These are phyloP conservation scores for Sphagnurus paluster DNA, from an alignment of 1,284 basidiomycete species.

Conservation along the genomic window DNA sequence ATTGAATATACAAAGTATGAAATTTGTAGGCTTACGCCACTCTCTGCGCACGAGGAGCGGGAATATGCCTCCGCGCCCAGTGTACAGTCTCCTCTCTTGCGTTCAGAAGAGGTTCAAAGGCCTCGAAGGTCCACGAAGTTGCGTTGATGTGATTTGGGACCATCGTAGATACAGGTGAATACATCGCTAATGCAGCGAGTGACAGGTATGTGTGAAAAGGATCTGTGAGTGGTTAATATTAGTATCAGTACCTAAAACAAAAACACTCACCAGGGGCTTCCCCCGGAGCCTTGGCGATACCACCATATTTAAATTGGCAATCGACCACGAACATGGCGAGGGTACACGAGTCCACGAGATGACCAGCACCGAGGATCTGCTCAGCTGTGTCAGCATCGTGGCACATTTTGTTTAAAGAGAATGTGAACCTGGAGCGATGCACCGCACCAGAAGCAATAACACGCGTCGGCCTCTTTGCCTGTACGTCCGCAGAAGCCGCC, in stretches of 20 bases:
- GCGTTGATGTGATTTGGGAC: slow-evolving; percentile 29
- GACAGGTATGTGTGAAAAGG: slow-evolving; percentile 92
- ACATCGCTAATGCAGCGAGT: slow-evolving; percentile 76
- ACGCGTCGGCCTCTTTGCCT: slow-evolving; percentile 85
- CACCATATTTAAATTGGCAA: slow-evolving; percentile 86
- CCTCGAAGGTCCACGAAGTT: slow-evolving; percentile 55
- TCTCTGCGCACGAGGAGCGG: slow-evolving; percentile 11
- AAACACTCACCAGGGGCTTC: slow-evolving; percentile 67
- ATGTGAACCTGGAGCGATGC: slow-evolving; percentile 68
- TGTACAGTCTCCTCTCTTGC: slow-evolving; percentile 58
- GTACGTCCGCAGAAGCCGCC: slow-evolving; percentile 88
- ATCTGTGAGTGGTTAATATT: slow-evolving; percentile 49
- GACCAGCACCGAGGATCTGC: slow-evolving; percentile 65
- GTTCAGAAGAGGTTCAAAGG: slow-evolving; percentile 71
- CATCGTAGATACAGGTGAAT: slow-evolving; percentile 46
- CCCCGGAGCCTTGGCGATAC: slow-evolving; percentile 79
- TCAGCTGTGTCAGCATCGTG: background rate
- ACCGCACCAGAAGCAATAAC: slow-evolving; percentile 95
- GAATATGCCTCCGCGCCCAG: slow-evolving; percentile 63
- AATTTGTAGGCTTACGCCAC: background rate
- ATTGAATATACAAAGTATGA: background rate
- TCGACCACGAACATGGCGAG: slow-evolving; percentile 65
- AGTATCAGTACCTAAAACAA: background rate
- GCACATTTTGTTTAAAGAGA: background rate
- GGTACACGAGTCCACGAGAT: slow-evolving; percentile 53